Base-by-base conservation (phyloP, 495 filamentous ascomycete genomes). In the Penicillium dipodomyicola region DNA sequence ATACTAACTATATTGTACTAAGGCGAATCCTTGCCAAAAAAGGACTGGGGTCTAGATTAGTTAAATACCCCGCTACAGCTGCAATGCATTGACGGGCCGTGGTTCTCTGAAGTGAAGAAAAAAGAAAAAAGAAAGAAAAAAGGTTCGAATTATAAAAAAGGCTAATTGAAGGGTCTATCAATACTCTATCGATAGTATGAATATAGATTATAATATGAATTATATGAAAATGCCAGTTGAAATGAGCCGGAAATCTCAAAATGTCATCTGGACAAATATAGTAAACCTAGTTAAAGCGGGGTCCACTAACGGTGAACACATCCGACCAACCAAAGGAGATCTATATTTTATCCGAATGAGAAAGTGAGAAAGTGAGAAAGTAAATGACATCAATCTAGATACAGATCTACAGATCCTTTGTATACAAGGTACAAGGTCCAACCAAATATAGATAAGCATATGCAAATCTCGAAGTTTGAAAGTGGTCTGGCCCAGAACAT, bases 301-400 rank as follows among this genome's bases (percentile, higher is more conserved):
- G 35, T 15, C 35, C 5, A 37, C 35, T 9, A 39, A 25, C 46
- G 37, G 33, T 14, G 5, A 27, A 29, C n/a, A 30, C 30, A 32
- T 56, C 49, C 32, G 23, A 11, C 40, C 45, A 27, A 39, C 40
- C 5, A 45, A n/a, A 29, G 8, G 27, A 8, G 6, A 29, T 29
- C 7, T 60, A 9, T 33, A 9, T 33, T 42, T 52, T 60, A 15
- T 57, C 48, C 53, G 6, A 37, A 42, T n/a, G 17, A 32, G 3
- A 10, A 29, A 17, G 25, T n/a, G 17, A 32, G 3, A 10, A 29
- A 17, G 25, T 23, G 4, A 23, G 17, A 10, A 9, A 29, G 43
- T 29, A n/a, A 27, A 37, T n/a, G 33, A 37, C 5, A 6, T n/a
- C 33, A 15, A 37, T 2, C 15, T n/a, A n/a, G n/a, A 17, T 39